These are phyloP conservation scores for Nakazawaea ambrosiae DNA, from an alignment of 805 yeast genomes.

Conservation along the genomic window DNA sequence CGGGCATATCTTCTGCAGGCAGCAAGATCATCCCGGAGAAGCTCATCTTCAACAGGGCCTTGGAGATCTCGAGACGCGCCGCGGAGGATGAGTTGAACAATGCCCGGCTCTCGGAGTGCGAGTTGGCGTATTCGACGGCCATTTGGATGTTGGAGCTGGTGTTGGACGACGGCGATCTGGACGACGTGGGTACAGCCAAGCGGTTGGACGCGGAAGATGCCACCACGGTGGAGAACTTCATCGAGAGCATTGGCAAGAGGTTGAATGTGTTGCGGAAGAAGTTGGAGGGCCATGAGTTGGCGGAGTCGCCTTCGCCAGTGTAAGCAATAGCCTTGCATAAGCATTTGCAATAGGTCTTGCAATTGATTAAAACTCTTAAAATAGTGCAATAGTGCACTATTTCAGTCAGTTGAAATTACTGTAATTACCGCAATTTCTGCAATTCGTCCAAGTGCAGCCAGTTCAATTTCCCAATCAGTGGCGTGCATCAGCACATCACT, in stretches of 20 bases:
- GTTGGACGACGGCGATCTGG: slow-evolving; percentile 40
- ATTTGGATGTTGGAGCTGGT: slow-evolving; percentile 94
- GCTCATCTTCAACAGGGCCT: slow-evolving; percentile 84
- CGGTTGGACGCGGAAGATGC: slow-evolving; percentile 67
- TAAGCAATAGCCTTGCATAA: too few relatives aligned
- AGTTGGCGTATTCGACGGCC: slow-evolving; percentile 82
- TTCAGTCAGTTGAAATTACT: too few relatives aligned
- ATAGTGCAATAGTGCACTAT: too few relatives aligned
- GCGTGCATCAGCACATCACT: too few relatives aligned
- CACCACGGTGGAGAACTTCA: slow-evolving; percentile 71
- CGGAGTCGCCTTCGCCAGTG: not conserved
- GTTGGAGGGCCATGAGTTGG: slow-evolving; percentile 24
- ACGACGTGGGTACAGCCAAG: slow-evolving; percentile 20
- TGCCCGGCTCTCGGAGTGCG: slow-evolving; percentile 70
- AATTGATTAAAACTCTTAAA: too few relatives aligned
- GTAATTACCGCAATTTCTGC: too few relatives aligned
- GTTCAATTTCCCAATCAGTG: too few relatives aligned
- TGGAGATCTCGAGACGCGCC: slow-evolving; percentile 87
- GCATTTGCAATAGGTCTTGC: too few relatives aligned
- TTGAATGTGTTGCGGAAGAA: slow-evolving; percentile 64
- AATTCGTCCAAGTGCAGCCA: too few relatives aligned
- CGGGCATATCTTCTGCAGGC: slow-evolving; percentile 1
- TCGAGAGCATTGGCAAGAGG: slow-evolving; percentile 76
- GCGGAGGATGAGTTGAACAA: slow-evolving; percentile 82
- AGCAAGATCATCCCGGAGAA: slow-evolving; percentile 62